phyloP scores from a whole-genome alignment of 2,329 filamentous ascomycete species.

The Clonostachys sp. region DNA sequence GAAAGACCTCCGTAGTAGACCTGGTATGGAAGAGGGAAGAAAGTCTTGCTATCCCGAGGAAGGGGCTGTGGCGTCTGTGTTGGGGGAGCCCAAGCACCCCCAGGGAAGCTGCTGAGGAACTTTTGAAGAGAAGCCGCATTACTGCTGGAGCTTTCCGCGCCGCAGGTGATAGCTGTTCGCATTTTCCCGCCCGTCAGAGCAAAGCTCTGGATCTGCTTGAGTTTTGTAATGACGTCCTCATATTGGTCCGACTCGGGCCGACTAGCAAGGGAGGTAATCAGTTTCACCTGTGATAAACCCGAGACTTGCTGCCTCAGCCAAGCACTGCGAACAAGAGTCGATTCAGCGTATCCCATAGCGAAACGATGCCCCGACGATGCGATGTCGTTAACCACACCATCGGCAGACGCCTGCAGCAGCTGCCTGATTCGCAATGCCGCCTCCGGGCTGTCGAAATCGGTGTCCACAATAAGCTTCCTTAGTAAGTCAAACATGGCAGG shows the following conservation, averaged over 20 bases:
- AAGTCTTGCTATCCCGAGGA: slow-evolving; percentile 62
- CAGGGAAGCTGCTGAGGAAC: slow-evolving; percentile 61
- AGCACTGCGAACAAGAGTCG: slow-evolving; percentile 68
- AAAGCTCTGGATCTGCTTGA: slow-evolving; percentile 80
- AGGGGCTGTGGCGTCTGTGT: slow-evolving; percentile 22
- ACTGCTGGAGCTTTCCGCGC: slow-evolving; percentile 60
- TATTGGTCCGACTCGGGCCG: slow-evolving; percentile 66
- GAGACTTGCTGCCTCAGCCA: slow-evolving; percentile 78
- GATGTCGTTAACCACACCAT: slow-evolving; percentile 87
- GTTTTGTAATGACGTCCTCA: slow-evolving; percentile 71
- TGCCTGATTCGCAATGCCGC: slow-evolving; percentile 81
- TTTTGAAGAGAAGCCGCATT: slow-evolving; percentile 69
- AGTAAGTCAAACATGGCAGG: slow-evolving; percentile 87
- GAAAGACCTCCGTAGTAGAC: slow-evolving; percentile 90
- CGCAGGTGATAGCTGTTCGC: slow-evolving; percentile 82
- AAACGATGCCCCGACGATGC: slow-evolving; percentile 86
- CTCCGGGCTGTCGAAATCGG: slow-evolving; percentile 81
- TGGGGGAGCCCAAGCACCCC: slow-evolving; percentile 11
- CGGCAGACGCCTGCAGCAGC: slow-evolving; percentile 79
- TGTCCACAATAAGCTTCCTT: slow-evolving; percentile 75
- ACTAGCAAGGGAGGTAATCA: slow-evolving; percentile 74
- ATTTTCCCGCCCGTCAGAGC: slow-evolving; percentile 67
- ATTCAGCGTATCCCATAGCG: slow-evolving; percentile 78
- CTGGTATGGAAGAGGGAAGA: slow-evolving; percentile 94
- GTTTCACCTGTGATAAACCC: slow-evolving; percentile 85